Conservation (phyloP, 2,329 filamentous ascomycete species). For the Chrysoporthe puriensis region DNA sequence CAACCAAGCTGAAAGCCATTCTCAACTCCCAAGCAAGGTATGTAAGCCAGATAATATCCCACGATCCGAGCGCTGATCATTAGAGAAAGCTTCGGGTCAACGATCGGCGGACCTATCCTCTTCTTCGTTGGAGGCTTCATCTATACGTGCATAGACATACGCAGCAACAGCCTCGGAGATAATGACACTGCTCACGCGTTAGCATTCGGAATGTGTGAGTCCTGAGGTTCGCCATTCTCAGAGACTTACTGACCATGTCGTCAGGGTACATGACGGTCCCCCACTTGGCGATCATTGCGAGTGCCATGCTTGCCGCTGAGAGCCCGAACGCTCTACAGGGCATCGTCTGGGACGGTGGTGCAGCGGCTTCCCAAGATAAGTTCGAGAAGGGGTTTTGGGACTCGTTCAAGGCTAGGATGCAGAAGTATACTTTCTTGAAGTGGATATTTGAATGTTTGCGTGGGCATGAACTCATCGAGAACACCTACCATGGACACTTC, state of each 20-base stretch:
- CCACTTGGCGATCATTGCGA: conserved; percentile 38
- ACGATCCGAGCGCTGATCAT: not conserved
- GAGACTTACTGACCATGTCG: not conserved
- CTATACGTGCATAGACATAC: conserved; percentile 32
- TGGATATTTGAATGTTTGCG: conserved; percentile 29
- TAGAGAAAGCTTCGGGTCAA: conserved; percentile 32
- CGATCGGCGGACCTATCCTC: conserved; percentile 33
- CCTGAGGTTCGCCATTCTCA: not conserved
- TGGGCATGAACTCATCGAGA: conserved; percentile 35
- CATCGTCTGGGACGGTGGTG: conserved; percentile 38
- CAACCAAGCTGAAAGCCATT: conserved; percentile 27
- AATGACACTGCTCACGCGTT: conserved; percentile 39
- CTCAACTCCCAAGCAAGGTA: conserved; percentile 16
- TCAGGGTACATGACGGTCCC: conserved; percentile 42
- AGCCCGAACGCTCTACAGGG: conserved; percentile 37
- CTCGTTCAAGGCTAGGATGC: conserved; percentile 27
- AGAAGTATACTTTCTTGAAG: conserved; percentile 8
- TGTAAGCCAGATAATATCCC: not conserved
- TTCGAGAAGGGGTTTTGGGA: conserved; percentile 33
- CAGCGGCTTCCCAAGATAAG: conserved; percentile 27
- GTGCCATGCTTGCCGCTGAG: conserved; percentile 39
- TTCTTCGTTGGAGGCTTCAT: conserved; percentile 36
- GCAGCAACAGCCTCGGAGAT: conserved; percentile 36
- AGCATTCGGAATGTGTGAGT: conserved; percentile 41
- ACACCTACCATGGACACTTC: conserved; percentile 23